A percentile compares a stretch with the other conserved stretches of the same genome.
phyloP scores from a whole-genome alignment of 176 grass and related monocot species.

The Chloris gayana region DNA sequence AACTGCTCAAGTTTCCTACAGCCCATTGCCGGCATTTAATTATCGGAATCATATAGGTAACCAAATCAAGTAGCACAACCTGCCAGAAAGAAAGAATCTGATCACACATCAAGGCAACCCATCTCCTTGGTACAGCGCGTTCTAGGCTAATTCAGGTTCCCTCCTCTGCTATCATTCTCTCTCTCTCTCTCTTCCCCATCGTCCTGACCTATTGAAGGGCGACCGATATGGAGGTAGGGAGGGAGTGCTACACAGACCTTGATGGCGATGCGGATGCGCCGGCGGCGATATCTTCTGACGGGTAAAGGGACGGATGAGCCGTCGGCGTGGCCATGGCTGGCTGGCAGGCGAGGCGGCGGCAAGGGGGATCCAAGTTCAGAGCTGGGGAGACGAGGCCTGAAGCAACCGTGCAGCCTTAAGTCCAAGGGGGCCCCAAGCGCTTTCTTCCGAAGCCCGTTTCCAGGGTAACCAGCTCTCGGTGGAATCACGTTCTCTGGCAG shows the following conservation, averaged over 20 bases:
- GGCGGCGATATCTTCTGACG: constrained; percentile 19
- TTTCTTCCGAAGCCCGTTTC: too few relatives aligned
- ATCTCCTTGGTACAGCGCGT: not conserved
- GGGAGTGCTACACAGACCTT: constrained; percentile 25
- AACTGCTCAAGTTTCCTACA: too few relatives aligned
- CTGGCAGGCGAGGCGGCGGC: too few relatives aligned
- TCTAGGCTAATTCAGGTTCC: not conserved
- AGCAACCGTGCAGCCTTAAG: not conserved
- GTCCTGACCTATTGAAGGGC: not conserved
- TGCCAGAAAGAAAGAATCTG: not conserved
- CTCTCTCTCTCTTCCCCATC: not conserved
- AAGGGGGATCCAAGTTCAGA: not conserved
- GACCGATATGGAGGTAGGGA: not conserved
- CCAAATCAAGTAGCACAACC: not conserved
- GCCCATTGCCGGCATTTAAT: not conserved
- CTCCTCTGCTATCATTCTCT: not conserved
- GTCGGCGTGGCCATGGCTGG: constrained; percentile 27
- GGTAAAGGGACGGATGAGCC: not conserved
- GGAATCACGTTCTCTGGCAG: too few relatives aligned
- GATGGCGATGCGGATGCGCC: constrained; percentile 30
- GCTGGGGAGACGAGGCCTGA: not conserved
- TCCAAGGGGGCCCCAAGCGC: too few relatives aligned
- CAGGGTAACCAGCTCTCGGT: too few relatives aligned
- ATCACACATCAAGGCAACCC: not conserved
- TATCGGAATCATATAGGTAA: not conserved